Conservation (phyloP, 805 yeast species). For the Nakazawaea ishiwadae region DNA sequence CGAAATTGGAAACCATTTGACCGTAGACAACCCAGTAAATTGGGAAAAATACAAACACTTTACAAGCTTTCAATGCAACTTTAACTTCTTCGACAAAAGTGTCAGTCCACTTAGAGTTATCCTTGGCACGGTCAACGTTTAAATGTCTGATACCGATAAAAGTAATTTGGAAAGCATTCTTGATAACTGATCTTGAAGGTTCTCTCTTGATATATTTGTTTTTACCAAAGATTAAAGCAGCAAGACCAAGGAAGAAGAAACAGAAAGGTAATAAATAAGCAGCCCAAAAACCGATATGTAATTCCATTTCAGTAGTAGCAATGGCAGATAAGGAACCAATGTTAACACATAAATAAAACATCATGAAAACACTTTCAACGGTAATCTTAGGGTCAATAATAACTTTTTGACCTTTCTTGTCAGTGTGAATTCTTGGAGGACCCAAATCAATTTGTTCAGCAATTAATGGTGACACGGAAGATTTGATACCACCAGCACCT, state of each 20-base stretch:
- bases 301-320: slow-evolving; percentile 72
- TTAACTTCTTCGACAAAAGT: slow-evolving; percentile 69
- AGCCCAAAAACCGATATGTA: slow-evolving; percentile 64
- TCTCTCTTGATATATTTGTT: slow-evolving; percentile 31
- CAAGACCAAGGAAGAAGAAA: slow-evolving; percentile 58
- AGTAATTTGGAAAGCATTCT: slow-evolving; percentile 39
- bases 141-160: slow-evolving; percentile 14
- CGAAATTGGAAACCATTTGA: slow-evolving; percentile 69
- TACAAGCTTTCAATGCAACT: slow-evolving; percentile 65
- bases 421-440: slow-evolving; percentile 14
- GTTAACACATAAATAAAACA: slow-evolving; percentile 73
- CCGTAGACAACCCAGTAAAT: slow-evolving; percentile 67
- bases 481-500: slow-evolving; percentile 79
- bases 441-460: slow-evolving; percentile 35
- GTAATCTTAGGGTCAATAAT: slow-evolving; percentile 60
- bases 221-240: slow-evolving; percentile 47
- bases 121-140: slow-evolving; percentile 14
- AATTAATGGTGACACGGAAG: slow-evolving; percentile 70
- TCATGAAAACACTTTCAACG: slow-evolving; percentile 68
- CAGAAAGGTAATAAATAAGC: slow-evolving; percentile 70
- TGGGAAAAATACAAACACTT: slow-evolving; percentile 67
- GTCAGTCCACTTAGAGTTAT: slow-evolving; percentile 52
- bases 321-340: slow-evolving; percentile 70
- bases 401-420: slow-evolving; percentile 7
- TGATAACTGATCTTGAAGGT: slow-evolving; percentile 56